A percentile compares a stretch with the other conserved stretches of the same genome.
phyloP scores from a whole-genome alignment of 352 stramenopile species.

The Phytopythium litorale region DNA sequence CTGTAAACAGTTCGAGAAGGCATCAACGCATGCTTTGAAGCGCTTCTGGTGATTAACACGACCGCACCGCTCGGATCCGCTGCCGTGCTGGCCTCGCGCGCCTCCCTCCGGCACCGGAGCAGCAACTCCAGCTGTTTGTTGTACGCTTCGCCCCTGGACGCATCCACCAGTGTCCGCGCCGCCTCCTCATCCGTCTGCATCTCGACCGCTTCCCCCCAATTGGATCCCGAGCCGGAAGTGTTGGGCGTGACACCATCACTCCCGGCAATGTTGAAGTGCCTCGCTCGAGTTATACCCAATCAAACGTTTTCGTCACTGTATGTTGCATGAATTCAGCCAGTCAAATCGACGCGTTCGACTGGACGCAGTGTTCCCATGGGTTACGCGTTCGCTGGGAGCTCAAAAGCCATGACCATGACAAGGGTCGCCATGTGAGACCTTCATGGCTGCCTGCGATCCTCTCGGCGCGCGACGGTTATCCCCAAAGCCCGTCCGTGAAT shows the following conservation, averaged over 20 bases:
- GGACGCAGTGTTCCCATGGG: neutral
- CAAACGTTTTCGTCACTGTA: neutral
- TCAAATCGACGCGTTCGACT: neutral
- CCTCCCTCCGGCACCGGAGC: conserved; percentile 33
- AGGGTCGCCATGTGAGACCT: no score
- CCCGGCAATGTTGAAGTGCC: conserved; percentile 3
- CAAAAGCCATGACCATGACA: no score
- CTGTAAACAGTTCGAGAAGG: neutral
- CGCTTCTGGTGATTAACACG: neutral
- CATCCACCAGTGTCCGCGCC: conserved; percentile 12
- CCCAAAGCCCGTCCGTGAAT: no score
- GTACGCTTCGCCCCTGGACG: conserved; percentile 26
- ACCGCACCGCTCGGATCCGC: conserved; percentile 3
- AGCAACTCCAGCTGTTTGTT: conserved; percentile 40
- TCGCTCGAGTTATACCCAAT: neutral
- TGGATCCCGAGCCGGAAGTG: neutral
- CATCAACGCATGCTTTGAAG: neutral
- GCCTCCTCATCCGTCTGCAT: conserved; percentile 51
- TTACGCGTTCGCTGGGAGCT: neutral
- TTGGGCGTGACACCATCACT: conserved; percentile 6
- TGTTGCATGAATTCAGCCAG: neutral
- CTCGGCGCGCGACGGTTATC: neutral
- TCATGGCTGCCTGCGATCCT: no score
- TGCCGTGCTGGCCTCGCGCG: conserved; percentile 14
- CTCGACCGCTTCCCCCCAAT: conserved; percentile 1